phyloP scores from a whole-genome alignment of 1,284 basidiomycete genomes.

The Ustilago nuda region DNA sequence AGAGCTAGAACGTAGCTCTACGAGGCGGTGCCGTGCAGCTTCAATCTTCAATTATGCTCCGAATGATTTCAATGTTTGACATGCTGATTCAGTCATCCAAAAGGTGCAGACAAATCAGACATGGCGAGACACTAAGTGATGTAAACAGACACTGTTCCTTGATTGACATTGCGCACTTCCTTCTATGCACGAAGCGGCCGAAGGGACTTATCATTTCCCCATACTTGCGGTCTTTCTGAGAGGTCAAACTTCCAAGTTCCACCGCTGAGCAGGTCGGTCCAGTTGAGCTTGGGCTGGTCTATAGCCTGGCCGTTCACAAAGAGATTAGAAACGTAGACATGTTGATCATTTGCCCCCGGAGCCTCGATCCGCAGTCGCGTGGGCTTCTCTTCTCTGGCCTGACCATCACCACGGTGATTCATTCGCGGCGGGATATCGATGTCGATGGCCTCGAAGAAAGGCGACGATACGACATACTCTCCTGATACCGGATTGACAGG shows the following conservation, averaged over 20 bases:
- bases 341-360: conserved; percentile 20
- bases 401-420: not conserved
- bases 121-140: too few relatives aligned
- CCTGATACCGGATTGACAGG: conserved; percentile 76
- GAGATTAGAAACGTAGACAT: conserved; percentile 31
- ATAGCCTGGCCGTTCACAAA: conserved; percentile 28
- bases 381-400: not conserved
- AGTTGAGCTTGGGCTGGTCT: conserved; percentile 27
- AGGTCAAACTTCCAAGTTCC: conserved; percentile 44
- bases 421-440: conserved; percentile 73
- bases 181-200: conserved; percentile 17
- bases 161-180: not conserved
- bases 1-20: too few relatives aligned
- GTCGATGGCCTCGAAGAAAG: conserved; percentile 77
- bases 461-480: conserved; percentile 78
- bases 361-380: conserved; percentile 28
- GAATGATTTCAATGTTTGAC: too few relatives aligned
- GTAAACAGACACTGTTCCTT: not conserved
- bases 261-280: conserved; percentile 36
- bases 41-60: too few relatives aligned
- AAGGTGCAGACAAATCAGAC: too few relatives aligned
- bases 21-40: too few relatives aligned
- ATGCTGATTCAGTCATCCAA: too few relatives aligned
- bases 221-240: conserved; percentile 14
- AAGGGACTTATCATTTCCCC: conserved; percentile 28